Base-by-base conservation (phyloP, 176 grass and related monocot species). In the Alloteropsis semialata region DNA sequence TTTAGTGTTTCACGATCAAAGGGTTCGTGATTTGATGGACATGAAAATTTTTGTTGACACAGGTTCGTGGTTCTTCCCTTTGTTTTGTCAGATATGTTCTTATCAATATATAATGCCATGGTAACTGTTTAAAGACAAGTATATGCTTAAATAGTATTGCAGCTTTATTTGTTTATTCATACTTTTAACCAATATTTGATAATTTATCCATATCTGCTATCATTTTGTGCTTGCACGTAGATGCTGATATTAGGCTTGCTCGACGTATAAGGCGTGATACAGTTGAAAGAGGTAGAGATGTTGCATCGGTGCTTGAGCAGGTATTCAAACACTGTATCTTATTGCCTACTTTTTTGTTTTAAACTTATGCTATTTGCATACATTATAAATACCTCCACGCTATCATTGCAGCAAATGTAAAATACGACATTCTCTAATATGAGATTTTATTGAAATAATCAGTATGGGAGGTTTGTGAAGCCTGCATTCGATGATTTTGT, bases 41-140 rank as follows among this genome's bases (percentile, higher is more conserved):
- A 96, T 99, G 96, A 99, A 99, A 87, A 89, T 92, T 65, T 99
- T 99, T 84, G 92, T 99, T 60, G 93, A 99, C 81, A 92, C 96
- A 99, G 93, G 96, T 99, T 74, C 66, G 49, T 46, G 22, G 11
- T 58, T 78, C 36, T 67, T 85, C 29, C 66, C 36, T 86, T 85
- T 86, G 30, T 77, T 84, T 85, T 86, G 30, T 77, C 80, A 58
- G 28, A 55, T 32, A 66, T 57, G 36, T 48, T 46, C 6, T 71
- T 86, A 64, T 77, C 16, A 15, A 22, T 10, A 33, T n/a, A n/a
- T n/a, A n/a, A n/a, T n/a, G n/a, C 30, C 76, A 49, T 30, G 4
- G 11, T 19, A 13, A 34, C 67, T 86, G 15, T 78, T 28, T 69
- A 37, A 77, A 62, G 41, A 64, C 43, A 72, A 58, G 10, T 46